A percentile compares a stretch with the other conserved stretches of the same genome.
Evolutionary conservation across 2,329 filamentous ascomycete genomes (phyloP).

Genomic region (Sphaerulina populicola): DNA sequence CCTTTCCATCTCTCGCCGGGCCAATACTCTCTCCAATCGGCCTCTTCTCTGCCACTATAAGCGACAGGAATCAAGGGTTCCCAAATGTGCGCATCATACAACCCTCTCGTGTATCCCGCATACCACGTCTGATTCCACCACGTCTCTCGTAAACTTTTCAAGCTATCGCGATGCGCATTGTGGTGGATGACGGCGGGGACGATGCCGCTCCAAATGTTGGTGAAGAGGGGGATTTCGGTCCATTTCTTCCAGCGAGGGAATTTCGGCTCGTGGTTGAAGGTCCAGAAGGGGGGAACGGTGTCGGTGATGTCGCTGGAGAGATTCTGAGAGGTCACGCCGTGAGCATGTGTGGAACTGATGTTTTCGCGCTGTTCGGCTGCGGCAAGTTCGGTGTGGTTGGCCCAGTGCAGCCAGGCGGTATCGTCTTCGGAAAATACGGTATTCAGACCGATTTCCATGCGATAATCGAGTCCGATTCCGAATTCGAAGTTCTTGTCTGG

Average conservation of each 20-base stretch:
- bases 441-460: conserved; percentile 22
- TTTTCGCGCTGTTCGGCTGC: conserved; percentile 12
- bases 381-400: conserved; percentile 12
- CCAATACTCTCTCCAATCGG: conserved; percentile 33
- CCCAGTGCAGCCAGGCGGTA: conserved; percentile 23
- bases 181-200: conserved; percentile 25
- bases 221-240: conserved; percentile 22
- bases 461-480: conserved; percentile 28
- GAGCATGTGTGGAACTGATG: conserved; percentile 5
- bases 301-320: conserved; percentile 21
- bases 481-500: conserved; percentile 36
- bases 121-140: conserved; percentile 26
- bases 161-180: conserved; percentile 20
- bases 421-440: conserved; percentile 26
- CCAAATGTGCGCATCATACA: conserved; percentile 19
- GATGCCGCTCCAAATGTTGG: conserved; percentile 22
- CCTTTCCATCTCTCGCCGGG: conserved; percentile 41
- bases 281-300: conserved; percentile 21
- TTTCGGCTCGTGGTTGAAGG: conserved; percentile 18
- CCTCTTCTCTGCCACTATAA: conserved; percentile 34
- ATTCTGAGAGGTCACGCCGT: conserved; percentile 4
- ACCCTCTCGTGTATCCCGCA: conserved; percentile 10
- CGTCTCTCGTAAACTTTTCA: conserved; percentile 15
- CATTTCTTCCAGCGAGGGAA: conserved; percentile 18
- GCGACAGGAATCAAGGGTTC: conserved; percentile 24